Base-by-base conservation (phyloP, 345 rosid species). In the Gossypium arboreum region DNA sequence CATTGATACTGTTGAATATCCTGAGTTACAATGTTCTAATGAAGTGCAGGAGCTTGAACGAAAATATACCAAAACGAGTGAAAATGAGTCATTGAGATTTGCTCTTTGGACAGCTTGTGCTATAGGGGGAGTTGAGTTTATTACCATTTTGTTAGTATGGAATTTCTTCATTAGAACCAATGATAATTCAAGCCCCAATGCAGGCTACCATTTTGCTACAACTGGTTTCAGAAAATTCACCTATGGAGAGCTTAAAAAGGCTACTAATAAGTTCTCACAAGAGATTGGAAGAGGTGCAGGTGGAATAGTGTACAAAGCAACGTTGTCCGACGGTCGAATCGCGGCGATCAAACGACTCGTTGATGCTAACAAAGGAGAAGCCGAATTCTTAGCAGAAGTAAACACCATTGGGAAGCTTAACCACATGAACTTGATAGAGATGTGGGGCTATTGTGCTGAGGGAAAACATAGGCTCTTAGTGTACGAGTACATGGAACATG, bases 381-480 rank as follows among this genome's bases (percentile, higher is more conserved):
- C 74, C 4, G 84, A 79, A 34, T 84, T 84, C 56, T 57, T 76
- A 9, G 84, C 84, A 64, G 86, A 83, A 78, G 78, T 83, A 7
- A 71, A 76, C 84, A 67, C 71, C 16, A 45, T 66, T 2, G 71
- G 71, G 71, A 45, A 66, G 54, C 71, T 66, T 20, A 66, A 66
- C 9, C 71, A 81, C 79, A 83, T 84, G 82, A 65, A 81, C 64
- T 12, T 84, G 55, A 81, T 84, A 13, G 76, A 81, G 9, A 79
- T 79, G 79, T 78, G 79, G 81, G 86, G 86, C 2, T 78, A 73
- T 12, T 83, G 86, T 11, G 77, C 51, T 0, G 82, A 84, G 34
- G 68, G 68, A 17, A 78, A 76, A 20, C 79, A 73, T 18, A 76
- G 78, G 61, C 81, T 84, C 27, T 50, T 81, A 18, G 84, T 77